Base-by-base conservation (phyloP, 495 filamentous ascomycete species). In the Halenospora varia region DNA sequence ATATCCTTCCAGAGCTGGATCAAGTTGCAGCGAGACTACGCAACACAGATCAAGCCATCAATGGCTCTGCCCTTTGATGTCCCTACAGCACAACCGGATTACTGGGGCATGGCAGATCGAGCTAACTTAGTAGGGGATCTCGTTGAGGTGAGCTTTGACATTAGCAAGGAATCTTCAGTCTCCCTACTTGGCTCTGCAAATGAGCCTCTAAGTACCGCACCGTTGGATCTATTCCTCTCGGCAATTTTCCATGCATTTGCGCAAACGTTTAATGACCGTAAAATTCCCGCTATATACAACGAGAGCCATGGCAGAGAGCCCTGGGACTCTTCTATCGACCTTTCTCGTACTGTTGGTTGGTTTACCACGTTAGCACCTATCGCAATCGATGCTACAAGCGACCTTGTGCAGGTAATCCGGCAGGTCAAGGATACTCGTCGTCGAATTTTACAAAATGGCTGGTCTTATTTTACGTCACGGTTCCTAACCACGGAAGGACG, bases 1-100 rank as follows among this genome's bases (percentile, higher is more conserved):
- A 75, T 87, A 55, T 81, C 85, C 0, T 89, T 87, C 61, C 79
- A 85, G 62, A 79, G 76, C 22, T 89, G 85, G 86, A 79, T 77
- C 15, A 35, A 35, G 29, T 13, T 35, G 4, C 29, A 35, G 29
- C 65, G 49, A 61, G 25, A 73, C 6, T 69, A 74, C 24, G 73
- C 44, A 23, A 23, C 22, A 25, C n/a, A 47, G n/a, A 18, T 23
- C 20, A 18, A 18, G 20, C 44, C 44, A 18, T 23, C 44, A 18
- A 18, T 47, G 13, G 29, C 29, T 23, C n/a, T 18, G 4, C n/a
- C 44, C 20, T 18, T 47, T 23, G 44, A 23, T 47, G 20, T 23
- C n/a, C 53, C 60, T 20, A 10, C 46, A 22, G 53, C 17, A 60
- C 73, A 73, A 29, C 73, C 62, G 51, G 57, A 63, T 11, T 78